Base-by-base conservation (phyloP, 768 basidiomycete species). In the Sistotremastrum suecicum region DNA sequence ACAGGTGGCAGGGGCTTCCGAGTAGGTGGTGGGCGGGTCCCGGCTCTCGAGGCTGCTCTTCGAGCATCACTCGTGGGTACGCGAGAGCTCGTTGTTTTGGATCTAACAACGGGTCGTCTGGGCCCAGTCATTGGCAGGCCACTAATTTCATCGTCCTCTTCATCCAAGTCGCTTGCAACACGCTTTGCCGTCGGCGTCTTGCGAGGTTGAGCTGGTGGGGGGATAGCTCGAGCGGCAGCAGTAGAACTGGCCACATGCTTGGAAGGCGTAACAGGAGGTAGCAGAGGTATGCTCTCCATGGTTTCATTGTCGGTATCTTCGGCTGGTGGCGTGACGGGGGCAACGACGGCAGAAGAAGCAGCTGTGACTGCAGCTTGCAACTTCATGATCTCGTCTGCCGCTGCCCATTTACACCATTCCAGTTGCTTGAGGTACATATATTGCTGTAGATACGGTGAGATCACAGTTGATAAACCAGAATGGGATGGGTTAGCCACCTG, bases 351-450 rank as follows among this genome's bases (percentile, higher is more conserved):
- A 10, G 69, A 61, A 6, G 70, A 54, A 8, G 61, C 60, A 37
- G 59, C 48, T 4, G 63, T 55, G 20, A 66, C 58, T 0, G 66
- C 60, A 0, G 65, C 61, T 46, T 70, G 75, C 40, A 54, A 58
- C 58, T 66, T 77, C 57, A 71, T 75, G 51, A 79, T 66, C 56
- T 90, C 86, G 57, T 95, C 89, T 3, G 78, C 70, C 4, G 90
- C 90, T 1, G 87, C 78, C 90, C 91, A 94, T 56, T 88, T 87
- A 11, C 78, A 72, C 90, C 90, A 95, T 60, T 90, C 86, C 39
- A 91, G 63, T 57, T 95, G 90, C 66, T 91, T 91, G 57, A 88
- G 76, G 58, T 92, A 91, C 75, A 95, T 80, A 59, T 87, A 95
- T 60, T 95, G 90, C 53, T 67, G 58, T 34, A 58, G 54, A 39